These are phyloP conservation scores for Populus deltoides DNA, from an alignment of 345 rosid genomes.

Conservation along the genomic window DNA sequence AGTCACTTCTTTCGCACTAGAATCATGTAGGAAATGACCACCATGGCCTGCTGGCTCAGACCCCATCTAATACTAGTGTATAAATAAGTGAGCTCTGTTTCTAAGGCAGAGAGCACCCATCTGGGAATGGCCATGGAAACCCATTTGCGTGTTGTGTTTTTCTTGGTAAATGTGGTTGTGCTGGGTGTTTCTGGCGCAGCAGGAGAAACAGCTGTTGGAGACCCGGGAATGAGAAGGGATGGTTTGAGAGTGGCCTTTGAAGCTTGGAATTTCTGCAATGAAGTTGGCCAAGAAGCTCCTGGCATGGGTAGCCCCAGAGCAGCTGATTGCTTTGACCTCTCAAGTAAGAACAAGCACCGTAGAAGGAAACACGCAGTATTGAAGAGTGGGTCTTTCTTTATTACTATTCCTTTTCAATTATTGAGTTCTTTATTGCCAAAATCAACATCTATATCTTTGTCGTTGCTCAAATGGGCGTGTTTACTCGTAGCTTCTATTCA, in stretches of 20 bases:
- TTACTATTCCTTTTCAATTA: background rate
- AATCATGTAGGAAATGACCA: background rate
- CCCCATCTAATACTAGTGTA: background rate
- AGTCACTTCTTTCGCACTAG: no score
- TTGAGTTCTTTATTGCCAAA: background rate
- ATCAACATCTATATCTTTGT: background rate
- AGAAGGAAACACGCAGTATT: conserved; percentile 3
- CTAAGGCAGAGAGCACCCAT: background rate
- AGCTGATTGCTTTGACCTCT: conserved; percentile 35
- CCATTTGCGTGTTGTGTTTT: conserved; percentile 5
- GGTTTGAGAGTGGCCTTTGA: conserved; percentile 34
- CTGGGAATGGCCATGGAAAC: conserved; percentile 22
- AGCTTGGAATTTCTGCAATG: conserved; percentile 41
- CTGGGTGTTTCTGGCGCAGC: conserved; percentile 11
- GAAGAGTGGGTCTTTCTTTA: background rate
- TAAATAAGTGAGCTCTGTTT: conserved; percentile 5
- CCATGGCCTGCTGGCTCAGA: background rate
- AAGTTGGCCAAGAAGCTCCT: conserved; percentile 28
- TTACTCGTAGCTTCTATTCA: background rate
- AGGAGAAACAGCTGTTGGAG: conserved; percentile 43
- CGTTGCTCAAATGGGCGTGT: background rate
- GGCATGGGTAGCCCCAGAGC: conserved; percentile 35
- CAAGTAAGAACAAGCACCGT: conserved; percentile 21
- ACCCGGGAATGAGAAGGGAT: conserved; percentile 34
- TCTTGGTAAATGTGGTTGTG: conserved; percentile 30